Percentiles rank a stretch among this genome's conserved stretches.
These are phyloP conservation scores for Pseudogymnoascus sp. DNA, from an alignment of 2,329 filamentous ascomycete species.

Conservation along the genomic window DNA sequence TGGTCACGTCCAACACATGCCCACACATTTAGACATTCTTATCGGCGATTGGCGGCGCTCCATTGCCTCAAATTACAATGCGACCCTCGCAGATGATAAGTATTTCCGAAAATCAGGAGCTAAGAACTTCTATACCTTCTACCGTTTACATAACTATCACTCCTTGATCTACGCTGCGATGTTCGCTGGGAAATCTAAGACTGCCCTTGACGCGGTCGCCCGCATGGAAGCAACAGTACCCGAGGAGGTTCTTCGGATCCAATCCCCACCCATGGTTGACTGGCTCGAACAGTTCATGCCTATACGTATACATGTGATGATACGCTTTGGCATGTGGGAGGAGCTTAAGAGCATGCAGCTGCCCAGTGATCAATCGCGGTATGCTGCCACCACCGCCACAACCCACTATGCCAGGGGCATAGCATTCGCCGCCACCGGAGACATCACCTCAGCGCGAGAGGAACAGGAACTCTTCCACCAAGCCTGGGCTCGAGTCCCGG, in stretches of 20 bases:
- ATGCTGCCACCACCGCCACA: conserved; percentile 63
- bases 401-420: conserved; percentile 61
- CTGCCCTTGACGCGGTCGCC: conserved; percentile 53
- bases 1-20: conserved; percentile 70
- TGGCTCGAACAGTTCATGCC: conserved; percentile 67
- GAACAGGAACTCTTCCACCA: conserved; percentile 44
- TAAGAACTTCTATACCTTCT: conserved; percentile 69
- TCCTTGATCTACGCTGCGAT: conserved; percentile 71
- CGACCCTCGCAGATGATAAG: conserved; percentile 59
- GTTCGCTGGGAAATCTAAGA: conserved; percentile 59
- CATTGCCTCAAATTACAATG: conserved; percentile 58
- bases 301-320: conserved; percentile 59
- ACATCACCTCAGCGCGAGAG: conserved; percentile 45
- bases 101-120: conserved; percentile 55
- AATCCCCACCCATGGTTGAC: conserved; percentile 68
- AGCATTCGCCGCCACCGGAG: conserved; percentile 52
- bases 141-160: conserved; percentile 67
- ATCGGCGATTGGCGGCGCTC: conserved; percentile 63
- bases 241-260: conserved; percentile 53
- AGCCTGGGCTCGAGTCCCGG: conserved; percentile 45
- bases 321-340: conserved; percentile 67
- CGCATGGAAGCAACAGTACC: conserved; percentile 56
- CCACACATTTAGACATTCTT: conserved; percentile 66
- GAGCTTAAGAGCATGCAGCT: conserved; percentile 52
- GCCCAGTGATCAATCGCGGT: conserved; percentile 52